Evolutionary conservation across 2,329 filamentous ascomycete genomes (phyloP).

Genomic region (Epichloe baconii): DNA sequence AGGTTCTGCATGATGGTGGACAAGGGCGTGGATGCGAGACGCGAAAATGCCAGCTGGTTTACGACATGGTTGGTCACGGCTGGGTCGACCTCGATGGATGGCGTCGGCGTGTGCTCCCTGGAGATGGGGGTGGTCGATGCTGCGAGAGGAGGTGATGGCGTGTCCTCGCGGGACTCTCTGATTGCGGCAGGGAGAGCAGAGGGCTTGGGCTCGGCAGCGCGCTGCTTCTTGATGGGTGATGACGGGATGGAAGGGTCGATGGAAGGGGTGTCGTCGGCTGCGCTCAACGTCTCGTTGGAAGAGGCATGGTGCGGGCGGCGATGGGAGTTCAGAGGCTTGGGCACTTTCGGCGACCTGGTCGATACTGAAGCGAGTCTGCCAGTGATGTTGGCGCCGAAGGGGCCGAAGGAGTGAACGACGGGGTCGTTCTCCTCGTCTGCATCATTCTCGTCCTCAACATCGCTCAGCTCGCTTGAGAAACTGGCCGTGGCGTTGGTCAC

Average conservation of each 20-base stretch:
- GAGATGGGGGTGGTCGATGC: slow-evolving; percentile 10
- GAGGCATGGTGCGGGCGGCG: slow-evolving; percentile 12
- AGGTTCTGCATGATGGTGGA: slow-evolving; percentile 83
- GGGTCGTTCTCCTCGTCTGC: slow-evolving; percentile 92
- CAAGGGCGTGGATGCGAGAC: slow-evolving; percentile 79
- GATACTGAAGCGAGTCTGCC: slow-evolving; percentile 67
- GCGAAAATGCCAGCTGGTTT: slow-evolving; percentile 92
- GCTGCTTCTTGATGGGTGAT: slow-evolving; percentile 13
- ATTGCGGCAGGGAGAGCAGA: background rate
- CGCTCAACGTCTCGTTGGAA: slow-evolving; percentile 12
- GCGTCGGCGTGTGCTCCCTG: slow-evolving; percentile 9
- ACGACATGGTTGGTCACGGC: slow-evolving; percentile 69
- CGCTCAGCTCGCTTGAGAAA: slow-evolving; percentile 43
- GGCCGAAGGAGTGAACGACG: slow-evolving; percentile 81
- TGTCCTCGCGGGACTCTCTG: background rate
- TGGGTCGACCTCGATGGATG: slow-evolving; percentile 25
- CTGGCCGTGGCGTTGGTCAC: slow-evolving; percentile 36
- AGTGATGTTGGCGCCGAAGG: slow-evolving; percentile 77
- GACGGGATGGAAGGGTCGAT: slow-evolving; percentile 11
- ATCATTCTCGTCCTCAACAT: slow-evolving; percentile 52
- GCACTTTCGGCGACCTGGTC: slow-evolving; percentile 48
- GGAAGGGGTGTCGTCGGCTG: slow-evolving; percentile 9
- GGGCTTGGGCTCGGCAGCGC: background rate
- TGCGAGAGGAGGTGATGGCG: slow-evolving; percentile 14
- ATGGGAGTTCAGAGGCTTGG: slow-evolving; percentile 14